Base-by-base conservation (phyloP, 805 yeast species). In the Scheffersomyces lignosus region DNA sequence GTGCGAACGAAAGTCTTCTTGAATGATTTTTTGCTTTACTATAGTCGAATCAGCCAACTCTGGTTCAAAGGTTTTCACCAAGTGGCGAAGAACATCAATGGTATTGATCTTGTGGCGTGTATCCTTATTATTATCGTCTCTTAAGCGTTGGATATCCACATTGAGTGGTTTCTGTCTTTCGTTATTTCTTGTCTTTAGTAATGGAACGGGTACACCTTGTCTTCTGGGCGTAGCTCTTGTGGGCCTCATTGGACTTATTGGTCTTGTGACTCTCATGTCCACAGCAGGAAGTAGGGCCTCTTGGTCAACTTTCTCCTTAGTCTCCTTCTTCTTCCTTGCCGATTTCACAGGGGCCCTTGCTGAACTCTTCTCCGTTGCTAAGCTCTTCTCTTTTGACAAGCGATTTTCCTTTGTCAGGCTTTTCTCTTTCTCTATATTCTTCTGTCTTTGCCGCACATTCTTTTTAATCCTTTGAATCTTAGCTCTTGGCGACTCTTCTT, bases 81-180 rank as follows among this genome's bases (percentile, higher is more conserved):
- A 48, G 33, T 61, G 64, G 32, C 52, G 58, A 12, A 69, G 43
- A 13, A 66, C 72, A 41, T 69, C 73, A 3, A 68, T 33, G 1
- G 70, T 62, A 36, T 58, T 60, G 33, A 66, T 29, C 25, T 52
- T 54, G 28, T 48, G 42, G 17, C 68, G 38, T 28, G 52, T 55
- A 31, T 53, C 60, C 8, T 54, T 41, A 3, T 46, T 49, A 3
- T 38, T 39, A 7, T 48, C 53, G 3, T 50, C 49, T 6, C 43
- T 34, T 12, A 66, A 38, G 27, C 71, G 41, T 25, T 64, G 64
- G 1, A 61, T 40, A 23, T 62, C 60, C 2, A 67, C 45, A 4
- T 36, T 31, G 27, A 66, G 27, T 1, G 71, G 64, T 23, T 51
- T 54, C 36, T 60, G 66, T 9, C 37, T 43, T 15, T 58, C 64